phyloP scores from a whole-genome alignment of 2,329 filamentous ascomycete species.

The Pseudogymnoascus destructans region DNA sequence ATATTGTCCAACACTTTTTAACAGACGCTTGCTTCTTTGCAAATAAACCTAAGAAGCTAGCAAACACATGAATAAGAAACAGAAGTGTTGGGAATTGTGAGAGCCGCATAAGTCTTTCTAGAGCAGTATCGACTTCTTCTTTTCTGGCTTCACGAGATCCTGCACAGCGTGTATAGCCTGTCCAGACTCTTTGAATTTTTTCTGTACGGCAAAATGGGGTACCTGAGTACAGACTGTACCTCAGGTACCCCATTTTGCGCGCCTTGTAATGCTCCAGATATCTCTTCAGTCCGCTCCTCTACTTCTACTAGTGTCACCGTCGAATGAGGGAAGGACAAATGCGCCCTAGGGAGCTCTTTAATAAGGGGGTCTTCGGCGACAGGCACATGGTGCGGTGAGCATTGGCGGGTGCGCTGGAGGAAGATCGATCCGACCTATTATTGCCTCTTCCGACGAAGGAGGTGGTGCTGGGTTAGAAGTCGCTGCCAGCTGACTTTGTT shows the following conservation, averaged over 20 bases:
- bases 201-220: too few relatives aligned
- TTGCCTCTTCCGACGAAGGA: background rate
- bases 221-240: too few relatives aligned
- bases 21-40: background rate
- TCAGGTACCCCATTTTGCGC: background rate
- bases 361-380: background rate
- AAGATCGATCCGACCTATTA: background rate
- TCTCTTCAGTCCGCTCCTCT: background rate
- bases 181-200: background rate
- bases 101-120: background rate
- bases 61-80: background rate
- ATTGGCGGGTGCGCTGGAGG: background rate
- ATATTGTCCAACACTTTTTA: too few relatives aligned
- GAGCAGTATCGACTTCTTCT: background rate
- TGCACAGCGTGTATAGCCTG: background rate
- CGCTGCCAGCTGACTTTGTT: background rate
- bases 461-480: background rate
- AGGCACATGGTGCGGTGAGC: background rate
- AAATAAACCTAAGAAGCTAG: background rate
- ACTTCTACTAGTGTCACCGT: background rate
- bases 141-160: background rate
- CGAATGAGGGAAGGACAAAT: background rate
- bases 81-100: background rate
- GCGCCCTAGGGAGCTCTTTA: background rate
- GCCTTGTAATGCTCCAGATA: background rate